A percentile compares a stretch with the other conserved stretches of the same genome.
Conservation (phyloP, 2,329 filamentous ascomycete species). For the Talaromyces sp. region DNA sequence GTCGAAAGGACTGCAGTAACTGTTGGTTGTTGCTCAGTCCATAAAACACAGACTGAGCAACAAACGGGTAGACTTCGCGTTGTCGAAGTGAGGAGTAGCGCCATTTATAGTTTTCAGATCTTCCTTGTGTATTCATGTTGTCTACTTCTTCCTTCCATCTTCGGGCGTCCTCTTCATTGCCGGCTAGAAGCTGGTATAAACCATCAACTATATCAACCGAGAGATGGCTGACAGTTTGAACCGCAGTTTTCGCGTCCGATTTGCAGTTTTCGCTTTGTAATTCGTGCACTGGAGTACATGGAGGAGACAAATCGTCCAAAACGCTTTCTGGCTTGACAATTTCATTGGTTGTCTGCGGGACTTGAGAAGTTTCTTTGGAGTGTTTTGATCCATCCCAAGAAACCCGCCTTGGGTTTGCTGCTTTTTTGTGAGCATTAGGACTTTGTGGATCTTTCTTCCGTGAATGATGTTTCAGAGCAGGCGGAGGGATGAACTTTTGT, state of each 20-base stretch:
- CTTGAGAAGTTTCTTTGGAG: slow-evolving; percentile 22
- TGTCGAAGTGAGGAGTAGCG: slow-evolving; percentile 32
- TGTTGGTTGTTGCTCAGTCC: slow-evolving; percentile 36
- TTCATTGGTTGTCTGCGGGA: slow-evolving; percentile 11
- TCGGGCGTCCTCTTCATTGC: slow-evolving; percentile 31
- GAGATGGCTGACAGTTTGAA: slow-evolving; percentile 32
- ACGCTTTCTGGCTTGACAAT: slow-evolving; percentile 7
- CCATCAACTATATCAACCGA: slow-evolving; percentile 33
- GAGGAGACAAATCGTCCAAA: slow-evolving; percentile 13
- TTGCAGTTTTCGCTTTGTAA: slow-evolving; percentile 7
- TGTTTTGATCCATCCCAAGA: slow-evolving; percentile 36
- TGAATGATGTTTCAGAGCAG: slow-evolving; percentile 34
- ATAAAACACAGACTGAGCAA: slow-evolving; percentile 42
- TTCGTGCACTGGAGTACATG: slow-evolving; percentile 5
- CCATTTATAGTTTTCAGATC: slow-evolving; percentile 34
- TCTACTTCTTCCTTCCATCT: slow-evolving; percentile 34
- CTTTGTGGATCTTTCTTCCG: slow-evolving; percentile 31
- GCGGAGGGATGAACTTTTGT: slow-evolving; percentile 29
- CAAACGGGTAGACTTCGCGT: slow-evolving; percentile 34
- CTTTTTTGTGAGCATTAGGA: slow-evolving; percentile 14
- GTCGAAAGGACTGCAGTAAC: slow-evolving; percentile 37
- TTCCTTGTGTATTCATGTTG: slow-evolving; percentile 31
- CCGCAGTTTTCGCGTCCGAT: slow-evolving; percentile 15
- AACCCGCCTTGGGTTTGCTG: slow-evolving; percentile 28
- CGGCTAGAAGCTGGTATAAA: slow-evolving; percentile 30